Percentiles rank a stretch among this genome's conserved stretches.
These are phyloP conservation scores for Rhytidiadelphus loreus DNA, from an alignment of 225 moss, liverwort and hornwort genomes.

Conservation along the genomic window DNA sequence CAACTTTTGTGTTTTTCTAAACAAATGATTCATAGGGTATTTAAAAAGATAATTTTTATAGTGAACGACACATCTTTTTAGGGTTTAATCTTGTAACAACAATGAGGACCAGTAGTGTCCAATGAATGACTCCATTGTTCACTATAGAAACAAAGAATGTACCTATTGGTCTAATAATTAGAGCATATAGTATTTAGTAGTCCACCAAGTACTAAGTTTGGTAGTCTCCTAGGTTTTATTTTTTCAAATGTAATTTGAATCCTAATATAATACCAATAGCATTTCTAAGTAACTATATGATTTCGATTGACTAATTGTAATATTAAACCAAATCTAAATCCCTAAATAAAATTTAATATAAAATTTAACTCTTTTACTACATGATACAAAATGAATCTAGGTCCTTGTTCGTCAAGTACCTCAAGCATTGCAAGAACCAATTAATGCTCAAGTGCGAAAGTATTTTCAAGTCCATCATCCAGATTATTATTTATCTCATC, in stretches of 20 bases:
- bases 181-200: background rate
- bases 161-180: too few species aligned
- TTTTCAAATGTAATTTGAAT: background rate
- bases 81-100: too few species aligned
- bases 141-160: too few species aligned
- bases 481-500: conserved; percentile 47
- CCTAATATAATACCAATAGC: too few species aligned
- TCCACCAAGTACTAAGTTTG: background rate
- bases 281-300: too few species aligned
- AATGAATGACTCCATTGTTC: too few species aligned
- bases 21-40: too few species aligned
- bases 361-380: too few species aligned
- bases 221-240: background rate
- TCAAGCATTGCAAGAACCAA: conserved; percentile 10
- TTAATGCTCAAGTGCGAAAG: conserved; percentile 33
- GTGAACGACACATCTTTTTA: too few species aligned
- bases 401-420: conserved; percentile 75
- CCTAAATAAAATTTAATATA: rapidly evolving
- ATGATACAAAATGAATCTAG: conserved; percentile 7
- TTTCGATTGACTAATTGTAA: background rate
- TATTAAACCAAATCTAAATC: rapidly evolving
- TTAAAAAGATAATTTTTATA: too few species aligned
- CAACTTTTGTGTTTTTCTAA: too few species aligned
- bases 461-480: conserved; percentile 48
- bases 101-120: too few species aligned